phyloP scores from a whole-genome alignment of 257 asterid genomes.

The Forsythia suspensa region DNA sequence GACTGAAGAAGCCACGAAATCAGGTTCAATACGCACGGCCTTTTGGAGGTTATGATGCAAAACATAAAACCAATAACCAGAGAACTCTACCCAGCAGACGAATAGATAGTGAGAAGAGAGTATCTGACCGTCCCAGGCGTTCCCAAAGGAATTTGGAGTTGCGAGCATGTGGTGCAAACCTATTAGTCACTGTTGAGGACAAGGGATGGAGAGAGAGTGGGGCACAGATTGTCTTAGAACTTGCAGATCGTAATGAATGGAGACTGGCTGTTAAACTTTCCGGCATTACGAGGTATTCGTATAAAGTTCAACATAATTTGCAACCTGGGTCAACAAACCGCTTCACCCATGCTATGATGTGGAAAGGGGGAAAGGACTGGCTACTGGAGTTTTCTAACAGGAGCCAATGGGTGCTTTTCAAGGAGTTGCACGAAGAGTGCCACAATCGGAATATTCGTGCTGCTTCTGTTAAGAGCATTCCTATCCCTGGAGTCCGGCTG shows the following conservation, averaged over 20 bases:
- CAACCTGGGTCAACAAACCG: conserved; percentile 91
- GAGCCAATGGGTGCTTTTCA: conserved; percentile 84
- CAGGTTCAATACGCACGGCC: conserved; percentile 85
- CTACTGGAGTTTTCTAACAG: conserved; percentile 86
- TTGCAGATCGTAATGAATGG: conserved; percentile 82
- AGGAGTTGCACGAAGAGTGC: conserved; percentile 95
- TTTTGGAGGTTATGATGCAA: conserved; percentile 54
- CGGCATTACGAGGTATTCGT: conserved; percentile 67
- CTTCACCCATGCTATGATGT: conserved; percentile 92
- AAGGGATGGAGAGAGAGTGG: conserved; percentile 96
- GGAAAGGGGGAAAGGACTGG: conserved; percentile 99
- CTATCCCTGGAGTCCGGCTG: conserved; percentile 85
- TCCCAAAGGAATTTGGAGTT: conserved; percentile 59
- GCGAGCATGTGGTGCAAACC: conserved; percentile 65
- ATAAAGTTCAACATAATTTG: conserved; percentile 66
- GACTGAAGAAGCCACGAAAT: conserved; percentile 90
- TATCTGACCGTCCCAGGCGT: conserved; percentile 52
- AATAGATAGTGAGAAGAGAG: conserved; percentile 80
- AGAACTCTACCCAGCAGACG: conserved; percentile 72
- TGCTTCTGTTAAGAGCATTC: conserved; percentile 88
- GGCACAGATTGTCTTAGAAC: conserved; percentile 67
- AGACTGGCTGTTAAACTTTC: conserved; percentile 74
- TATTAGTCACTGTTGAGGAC: conserved; percentile 68
- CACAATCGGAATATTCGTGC: conserved; percentile 86
- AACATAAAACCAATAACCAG: conserved; percentile 51